phyloP scores from a whole-genome alignment of 805 yeast genomes.

The Ogataea parapolymorpha region DNA sequence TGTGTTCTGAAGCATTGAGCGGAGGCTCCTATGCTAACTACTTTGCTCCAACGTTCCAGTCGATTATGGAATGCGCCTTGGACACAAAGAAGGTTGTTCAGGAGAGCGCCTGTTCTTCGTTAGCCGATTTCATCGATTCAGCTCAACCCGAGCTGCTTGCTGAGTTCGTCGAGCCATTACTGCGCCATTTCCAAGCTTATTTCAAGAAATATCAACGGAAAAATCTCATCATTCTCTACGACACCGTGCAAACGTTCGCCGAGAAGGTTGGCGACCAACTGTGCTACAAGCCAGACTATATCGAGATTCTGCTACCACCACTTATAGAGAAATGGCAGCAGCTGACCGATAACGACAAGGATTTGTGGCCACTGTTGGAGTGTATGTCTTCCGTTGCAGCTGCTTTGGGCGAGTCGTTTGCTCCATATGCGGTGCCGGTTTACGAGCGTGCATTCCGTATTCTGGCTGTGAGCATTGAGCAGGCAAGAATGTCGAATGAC shows the following conservation, averaged over 20 bases:
- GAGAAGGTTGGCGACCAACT: conserved; percentile 66
- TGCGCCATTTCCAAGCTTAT: conserved; percentile 69
- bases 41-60: conserved; percentile 72
- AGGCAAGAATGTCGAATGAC: conserved; percentile 57
- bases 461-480: conserved; percentile 61
- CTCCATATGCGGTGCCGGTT: conserved; percentile 85
- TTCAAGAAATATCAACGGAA: conserved; percentile 76
- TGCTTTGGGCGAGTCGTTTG: conserved; percentile 75
- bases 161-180: conserved; percentile 61
- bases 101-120: conserved; percentile 86
- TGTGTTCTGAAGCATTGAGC: conserved; percentile 61
- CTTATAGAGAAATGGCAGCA: conserved; percentile 76
- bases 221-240: conserved; percentile 78
- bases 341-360: conserved; percentile 74
- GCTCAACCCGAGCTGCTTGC: conserved; percentile 61
- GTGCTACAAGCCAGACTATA: conserved; percentile 49
- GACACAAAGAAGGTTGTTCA: conserved; percentile 93
- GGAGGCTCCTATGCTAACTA: conserved; percentile 63
- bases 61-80: conserved; percentile 69
- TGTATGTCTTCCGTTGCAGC: conserved; percentile 92
- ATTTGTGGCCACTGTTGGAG: conserved; percentile 87
- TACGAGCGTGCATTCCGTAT: conserved; percentile 76
- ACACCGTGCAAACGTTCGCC: conserved; percentile 85
- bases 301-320: conserved; percentile 72
- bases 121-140: conserved; percentile 78